Evolutionary conservation across 148 eudicot genomes (phyloP).

Genomic region (Rhododendron williamsianum): DNA sequence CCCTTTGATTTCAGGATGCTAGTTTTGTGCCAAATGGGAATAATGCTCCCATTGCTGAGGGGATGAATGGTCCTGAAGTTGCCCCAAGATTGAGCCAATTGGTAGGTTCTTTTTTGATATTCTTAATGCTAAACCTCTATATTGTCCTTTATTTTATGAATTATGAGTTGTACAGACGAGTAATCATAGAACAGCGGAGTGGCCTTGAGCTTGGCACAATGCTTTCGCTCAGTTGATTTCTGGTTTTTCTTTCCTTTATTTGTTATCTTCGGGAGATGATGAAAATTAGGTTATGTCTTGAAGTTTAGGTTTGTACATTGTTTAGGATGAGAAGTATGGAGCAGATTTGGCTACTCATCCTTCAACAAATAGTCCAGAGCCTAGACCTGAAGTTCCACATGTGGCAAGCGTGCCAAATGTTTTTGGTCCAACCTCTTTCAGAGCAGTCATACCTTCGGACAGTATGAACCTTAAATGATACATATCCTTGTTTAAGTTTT

Average conservation of each 20-base stretch:
- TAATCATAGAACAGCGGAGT: background rate
- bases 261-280: background rate
- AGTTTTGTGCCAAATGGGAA: constrained; percentile 58
- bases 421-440: constrained; percentile 28
- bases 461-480: constrained; percentile 37
- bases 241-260: background rate
- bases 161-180: background rate
- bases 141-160: background rate
- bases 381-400: constrained; percentile 38
- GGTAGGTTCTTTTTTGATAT: constrained; percentile 24
- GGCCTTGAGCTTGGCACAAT: background rate
- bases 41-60: constrained; percentile 51
- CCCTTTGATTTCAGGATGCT: constrained; percentile 49
- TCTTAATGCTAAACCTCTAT: background rate
- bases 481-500: constrained; percentile 3
- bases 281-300: background rate
- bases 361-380: constrained; percentile 33
- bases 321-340: constrained; percentile 47
- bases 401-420: constrained; percentile 41
- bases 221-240: background rate
- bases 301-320: background rate
- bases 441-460: constrained; percentile 43
- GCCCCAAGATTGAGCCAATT: constrained; percentile 41
- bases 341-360: constrained; percentile 32
- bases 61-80: constrained; percentile 75